phyloP scores from a whole-genome alignment of 805 yeast species.

The Teunomyces barrocoloradensis region DNA sequence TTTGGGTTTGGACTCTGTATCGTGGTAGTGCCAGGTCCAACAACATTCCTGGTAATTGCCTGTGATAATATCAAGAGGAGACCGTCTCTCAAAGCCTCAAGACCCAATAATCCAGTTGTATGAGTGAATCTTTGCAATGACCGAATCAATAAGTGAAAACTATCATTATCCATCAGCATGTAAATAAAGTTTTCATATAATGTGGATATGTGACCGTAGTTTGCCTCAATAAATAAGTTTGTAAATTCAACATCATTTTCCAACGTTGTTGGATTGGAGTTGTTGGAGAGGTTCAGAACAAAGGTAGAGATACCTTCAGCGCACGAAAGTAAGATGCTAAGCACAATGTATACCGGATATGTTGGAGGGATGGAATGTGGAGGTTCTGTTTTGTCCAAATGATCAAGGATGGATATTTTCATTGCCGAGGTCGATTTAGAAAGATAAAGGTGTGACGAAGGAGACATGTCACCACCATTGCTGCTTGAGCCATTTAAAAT shows the following conservation, averaged over 20 bases:
- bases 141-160: conserved; percentile 65
- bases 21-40: background rate
- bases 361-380: conserved; percentile 60
- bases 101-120: conserved; percentile 71
- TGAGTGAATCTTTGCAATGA: conserved; percentile 81
- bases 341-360: conserved; percentile 56
- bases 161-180: conserved; percentile 66
- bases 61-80: conserved; percentile 27
- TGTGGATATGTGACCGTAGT: conserved; percentile 23
- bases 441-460: conserved; percentile 22
- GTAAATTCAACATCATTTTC: conserved; percentile 37
- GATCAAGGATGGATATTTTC: conserved; percentile 63
- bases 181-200: conserved; percentile 48
- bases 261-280: conserved; percentile 19
- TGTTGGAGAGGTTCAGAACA: conserved; percentile 43
- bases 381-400: conserved; percentile 77
- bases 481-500: conserved; percentile 14
- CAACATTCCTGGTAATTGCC: conserved; percentile 18
- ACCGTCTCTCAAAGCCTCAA: conserved; percentile 56
- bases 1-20: background rate
- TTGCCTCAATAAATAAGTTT: conserved; percentile 28
- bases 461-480: conserved; percentile 6
- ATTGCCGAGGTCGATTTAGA: conserved; percentile 44
- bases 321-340: conserved; percentile 49
- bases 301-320: conserved; percentile 68